These are phyloP conservation scores for Eimeria sp. DNA, from an alignment of 169 alveolate species.

Conservation along the genomic window DNA sequence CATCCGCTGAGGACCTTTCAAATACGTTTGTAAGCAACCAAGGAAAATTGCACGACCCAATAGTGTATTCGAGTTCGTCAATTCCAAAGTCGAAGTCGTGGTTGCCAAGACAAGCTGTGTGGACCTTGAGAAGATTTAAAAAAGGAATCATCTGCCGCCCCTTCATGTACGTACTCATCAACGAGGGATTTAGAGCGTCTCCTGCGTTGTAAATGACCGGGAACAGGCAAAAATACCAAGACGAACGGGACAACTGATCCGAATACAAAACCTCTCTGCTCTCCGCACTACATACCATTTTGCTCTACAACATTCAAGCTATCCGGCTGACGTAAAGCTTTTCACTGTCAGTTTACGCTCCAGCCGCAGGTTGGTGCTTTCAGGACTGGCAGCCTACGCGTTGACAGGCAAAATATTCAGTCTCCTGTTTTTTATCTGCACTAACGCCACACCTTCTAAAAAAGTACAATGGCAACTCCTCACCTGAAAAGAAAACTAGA, in stretches of 20 bases:
- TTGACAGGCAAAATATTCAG: neutral
- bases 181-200: constrained; percentile 95
- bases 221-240: neutral
- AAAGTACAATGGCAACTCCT: neutral
- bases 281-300: neutral
- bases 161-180: constrained; percentile 90
- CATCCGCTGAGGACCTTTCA: constrained; percentile 84
- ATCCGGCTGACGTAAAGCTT: no score
- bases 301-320: neutral
- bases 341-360: neutral
- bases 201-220: constrained; percentile 85
- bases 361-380: neutral
- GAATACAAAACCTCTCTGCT: neutral
- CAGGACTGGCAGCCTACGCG: neutral
- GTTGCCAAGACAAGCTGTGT: constrained; percentile 96
- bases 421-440: neutral
- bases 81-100: constrained; percentile 96
- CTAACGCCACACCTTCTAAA: neutral
- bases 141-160: constrained; percentile 94
- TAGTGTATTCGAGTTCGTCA: constrained; percentile 89
- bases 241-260: neutral
- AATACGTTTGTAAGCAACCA: constrained; percentile 92
- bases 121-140: constrained; percentile 88
- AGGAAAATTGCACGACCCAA: constrained; percentile 88
- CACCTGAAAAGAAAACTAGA: constrained; percentile 81